A percentile compares a stretch with the other conserved stretches of the same genome.
phyloP scores from a whole-genome alignment of 768 basidiomycete species.

The Suillus subalutaceus region DNA sequence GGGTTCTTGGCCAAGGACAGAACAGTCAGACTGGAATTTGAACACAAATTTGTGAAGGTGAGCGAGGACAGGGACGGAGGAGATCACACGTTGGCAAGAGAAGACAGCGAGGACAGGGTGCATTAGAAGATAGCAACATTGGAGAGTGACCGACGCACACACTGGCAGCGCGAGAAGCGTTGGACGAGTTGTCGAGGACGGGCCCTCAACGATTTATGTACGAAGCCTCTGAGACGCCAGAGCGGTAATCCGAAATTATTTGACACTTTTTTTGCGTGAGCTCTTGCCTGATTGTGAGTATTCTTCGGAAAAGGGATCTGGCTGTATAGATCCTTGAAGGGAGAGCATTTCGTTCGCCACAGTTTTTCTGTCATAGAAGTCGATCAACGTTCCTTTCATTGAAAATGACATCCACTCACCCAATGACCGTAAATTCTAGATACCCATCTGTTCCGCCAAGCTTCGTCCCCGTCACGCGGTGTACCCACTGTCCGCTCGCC shows the following conservation, averaged over 20 bases:
- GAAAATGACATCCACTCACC: constrained; percentile 52
- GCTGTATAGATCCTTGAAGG: constrained; percentile 74
- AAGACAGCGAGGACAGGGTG: too few relatives aligned
- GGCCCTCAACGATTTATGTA: too few relatives aligned
- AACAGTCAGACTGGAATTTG: too few relatives aligned
- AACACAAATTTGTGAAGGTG: too few relatives aligned
- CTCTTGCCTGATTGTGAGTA: neutral
- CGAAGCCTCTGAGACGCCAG: too few relatives aligned
- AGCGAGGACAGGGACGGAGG: too few relatives aligned
- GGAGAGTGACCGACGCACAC: too few relatives aligned
- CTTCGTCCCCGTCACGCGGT: constrained; percentile 64
- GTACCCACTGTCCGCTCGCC: constrained; percentile 77
- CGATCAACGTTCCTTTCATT: constrained; percentile 11
- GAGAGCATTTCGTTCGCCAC: constrained; percentile 95
- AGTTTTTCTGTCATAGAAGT: constrained; percentile 57
- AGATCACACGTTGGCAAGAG: too few relatives aligned
- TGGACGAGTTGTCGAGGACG: too few relatives aligned
- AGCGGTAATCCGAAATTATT: neutral
- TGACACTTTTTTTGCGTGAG: neutral
- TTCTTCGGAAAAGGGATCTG: constrained; percentile 3
- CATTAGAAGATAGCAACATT: too few relatives aligned
- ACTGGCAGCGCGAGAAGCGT: too few relatives aligned
- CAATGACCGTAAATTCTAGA: constrained; percentile 85
- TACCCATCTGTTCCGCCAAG: constrained; percentile 71
- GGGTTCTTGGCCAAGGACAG: too few relatives aligned